Evolutionary conservation across 2,329 filamentous ascomycete species (phyloP), one percentile per base, ranked within the genome.

Genomic region (Colletotrichum acutatum): DNA sequence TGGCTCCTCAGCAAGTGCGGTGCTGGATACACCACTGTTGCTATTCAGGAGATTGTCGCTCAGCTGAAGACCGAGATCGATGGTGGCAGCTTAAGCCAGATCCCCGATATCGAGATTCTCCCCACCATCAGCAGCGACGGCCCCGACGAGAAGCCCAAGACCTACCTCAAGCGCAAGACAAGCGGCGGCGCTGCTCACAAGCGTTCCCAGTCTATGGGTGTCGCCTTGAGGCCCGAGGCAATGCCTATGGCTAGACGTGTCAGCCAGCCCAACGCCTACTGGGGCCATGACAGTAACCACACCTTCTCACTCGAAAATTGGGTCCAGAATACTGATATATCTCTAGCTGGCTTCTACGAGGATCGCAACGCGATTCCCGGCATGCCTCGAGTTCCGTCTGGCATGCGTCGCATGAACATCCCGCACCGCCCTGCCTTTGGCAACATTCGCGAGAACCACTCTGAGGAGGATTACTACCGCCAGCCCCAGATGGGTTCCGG

Each of bases 21-120:
- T 19, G 80, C 83, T 22, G 85, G 84, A 53, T 89, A 89, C 76
- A 82, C 81, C 11, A 88, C 89, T 0, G 77, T 78, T 1, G 82
- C 86, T 65, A 87, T 90, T 59, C 77, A 85, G 28, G 79, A 82
- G 6, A 84, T 90, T n/a, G 83, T 88, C 5, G 79, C 80, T 1
- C 83, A 83, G 1, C 81, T 90, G 8, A 81, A 85, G 75, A 68
- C 76, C 0, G 86, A 88, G 58, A 85, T 90, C 62, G 79, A 85
- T 28, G 74, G 78, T 9, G 83, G 84, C 12, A 76, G 78, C 1
- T 78, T 88, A 42, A 79, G 78, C 4, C 84, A 87, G 68, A 86
- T 90, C 2, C 89, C 89, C 0, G 89, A 90, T 72, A 88, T 91
- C 68, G 89, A 91, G 80, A 88, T 91, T 22, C 83, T 91, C 4